Evolutionary conservation across 257 asterid species (phyloP), one percentile per base, ranked within the genome.

Genomic region (Craterostigma plantagineum): DNA sequence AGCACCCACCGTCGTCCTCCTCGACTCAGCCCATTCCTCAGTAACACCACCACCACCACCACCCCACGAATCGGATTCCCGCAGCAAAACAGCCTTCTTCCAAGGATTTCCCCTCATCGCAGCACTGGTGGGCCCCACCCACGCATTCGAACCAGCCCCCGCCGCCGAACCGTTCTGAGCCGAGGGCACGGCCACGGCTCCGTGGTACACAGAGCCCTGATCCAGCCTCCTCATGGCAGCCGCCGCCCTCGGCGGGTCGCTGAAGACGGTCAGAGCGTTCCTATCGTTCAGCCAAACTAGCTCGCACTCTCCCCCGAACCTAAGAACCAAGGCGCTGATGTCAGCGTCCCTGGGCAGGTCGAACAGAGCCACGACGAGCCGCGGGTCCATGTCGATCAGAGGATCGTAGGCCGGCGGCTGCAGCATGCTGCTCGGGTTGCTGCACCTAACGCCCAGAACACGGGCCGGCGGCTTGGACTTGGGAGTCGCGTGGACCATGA

Each of bases 271-370:
- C 59, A 90, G 65, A 0, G 99, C 99, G 51, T 90, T 90, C 75
- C 77, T 90, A 55, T 90, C 95, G 44, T 90, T 83, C 71, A 90
- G 58, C 99, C 99, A 90, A 11, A 77, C 95, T 3, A 90, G 70
- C 49, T 90, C 99, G 15, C 99, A 90, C 64, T 90, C 95, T 38
- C 98, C 95, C 35, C 98, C 98, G 46, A 90, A 90, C 56, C 98
- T 75, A 56, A 90, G 63, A 37, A 90, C 93, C 66, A 83, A 44
- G 0, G 98, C 98, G 54, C 95, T 90, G 12, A 90, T 71, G 61
- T 83, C 94, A 10, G 91, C 85, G 48, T 90, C 99, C 62, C 99
- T 66, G 2, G 99, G 99, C 61, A 90, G 45, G 63, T 90, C 94
- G 15, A 83, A 83, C 12, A 90, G 49, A 39, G 81, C 77, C 58